Conservation (phyloP, 495 filamentous ascomycete species). For the Bathelium albidoporum region DNA sequence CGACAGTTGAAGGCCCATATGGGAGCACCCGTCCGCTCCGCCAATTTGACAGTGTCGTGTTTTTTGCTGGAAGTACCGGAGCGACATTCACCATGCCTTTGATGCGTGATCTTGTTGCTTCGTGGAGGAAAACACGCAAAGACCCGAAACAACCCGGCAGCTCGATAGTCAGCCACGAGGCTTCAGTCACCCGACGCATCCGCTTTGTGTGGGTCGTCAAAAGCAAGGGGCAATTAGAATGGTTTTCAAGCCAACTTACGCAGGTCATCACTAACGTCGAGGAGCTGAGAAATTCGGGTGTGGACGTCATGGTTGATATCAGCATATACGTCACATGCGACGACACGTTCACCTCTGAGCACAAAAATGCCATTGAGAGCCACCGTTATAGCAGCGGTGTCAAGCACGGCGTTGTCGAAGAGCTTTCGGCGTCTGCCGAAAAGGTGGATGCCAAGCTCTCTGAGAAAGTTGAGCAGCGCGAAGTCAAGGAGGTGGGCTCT, state of each 20-base stretch:
- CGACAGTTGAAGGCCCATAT: conserved; percentile 41
- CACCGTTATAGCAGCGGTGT: neutral
- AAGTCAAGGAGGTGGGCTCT: neutral
- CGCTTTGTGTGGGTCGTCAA: conserved; percentile 68
- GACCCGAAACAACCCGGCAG: conserved; percentile 7
- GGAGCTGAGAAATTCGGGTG: conserved; percentile 21
- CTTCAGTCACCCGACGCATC: conserved; percentile 50
- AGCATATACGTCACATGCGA: conserved; percentile 57
- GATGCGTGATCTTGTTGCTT: conserved; percentile 40
- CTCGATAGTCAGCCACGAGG: conserved; percentile 24
- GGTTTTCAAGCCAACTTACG: conserved; percentile 54
- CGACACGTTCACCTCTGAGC: conserved; percentile 28
- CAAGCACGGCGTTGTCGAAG: conserved; percentile 11
- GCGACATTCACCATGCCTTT: conserved; percentile 46
- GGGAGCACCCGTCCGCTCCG: conserved; percentile 37
- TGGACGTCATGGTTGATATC: conserved; percentile 39
- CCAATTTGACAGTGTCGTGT: conserved; percentile 48
- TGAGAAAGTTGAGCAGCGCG: conserved; percentile 3
- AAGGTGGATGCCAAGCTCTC: conserved; percentile 5
- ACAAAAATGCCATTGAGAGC: conserved; percentile 7
- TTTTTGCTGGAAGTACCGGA: conserved; percentile 54
- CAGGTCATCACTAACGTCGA: conserved; percentile 45
- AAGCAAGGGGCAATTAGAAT: conserved; percentile 54
- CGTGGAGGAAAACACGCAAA: conserved; percentile 27
- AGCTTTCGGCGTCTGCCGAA: conserved; percentile 10